A percentile compares a stretch with the other conserved stretches of the same genome.
phyloP scores from a whole-genome alignment of 169 alveolate species.

The Plasmodium yoelii region DNA sequence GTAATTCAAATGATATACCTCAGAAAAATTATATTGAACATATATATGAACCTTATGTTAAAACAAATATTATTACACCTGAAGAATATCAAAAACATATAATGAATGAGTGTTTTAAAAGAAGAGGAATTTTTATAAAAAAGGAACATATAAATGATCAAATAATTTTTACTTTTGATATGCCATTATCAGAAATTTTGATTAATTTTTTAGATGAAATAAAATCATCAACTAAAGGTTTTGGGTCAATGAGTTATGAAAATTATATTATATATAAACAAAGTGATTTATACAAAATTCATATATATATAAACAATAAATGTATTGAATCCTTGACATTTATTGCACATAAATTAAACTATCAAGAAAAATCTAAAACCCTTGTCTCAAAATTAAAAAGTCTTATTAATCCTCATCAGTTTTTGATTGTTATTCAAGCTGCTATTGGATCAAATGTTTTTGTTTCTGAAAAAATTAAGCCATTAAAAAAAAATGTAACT shows the following conservation, averaged over 20 bases:
- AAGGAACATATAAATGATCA: slow-evolving; percentile 75
- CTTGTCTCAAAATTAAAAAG: slow-evolving; percentile 88
- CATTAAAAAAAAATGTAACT: slow-evolving; percentile 93
- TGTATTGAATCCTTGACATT: slow-evolving; percentile 91
- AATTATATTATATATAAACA: slow-evolving; percentile 81
- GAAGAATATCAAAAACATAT: slow-evolving; percentile 54
- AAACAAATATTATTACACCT: slow-evolving; percentile 68
- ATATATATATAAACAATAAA: slow-evolving; percentile 89
- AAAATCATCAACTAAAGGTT: slow-evolving; percentile 92
- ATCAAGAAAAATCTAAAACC: slow-evolving; percentile 80
- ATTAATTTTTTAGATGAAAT: slow-evolving; percentile 92
- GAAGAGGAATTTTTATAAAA: slow-evolving; percentile 80
- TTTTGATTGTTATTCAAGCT: slow-evolving; percentile 92
- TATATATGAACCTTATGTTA: slow-evolving; percentile 74
- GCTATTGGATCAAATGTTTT: slow-evolving; percentile 90
- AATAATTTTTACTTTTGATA: slow-evolving; percentile 84
- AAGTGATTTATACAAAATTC: slow-evolving; percentile 87
- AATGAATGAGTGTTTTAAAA: slow-evolving; percentile 64
- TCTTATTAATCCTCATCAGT: slow-evolving; percentile 91
- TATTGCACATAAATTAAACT: slow-evolving; percentile 85
- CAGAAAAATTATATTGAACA: slow-evolving; percentile 29
- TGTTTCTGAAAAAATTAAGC: slow-evolving; percentile 90
- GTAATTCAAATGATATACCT: slow-evolving; percentile 73
- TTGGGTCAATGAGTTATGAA: slow-evolving; percentile 91
- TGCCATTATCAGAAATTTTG: slow-evolving; percentile 94